Evolutionary conservation across 768 basidiomycete species (phyloP).

Genomic region (Mycena metata): DNA sequence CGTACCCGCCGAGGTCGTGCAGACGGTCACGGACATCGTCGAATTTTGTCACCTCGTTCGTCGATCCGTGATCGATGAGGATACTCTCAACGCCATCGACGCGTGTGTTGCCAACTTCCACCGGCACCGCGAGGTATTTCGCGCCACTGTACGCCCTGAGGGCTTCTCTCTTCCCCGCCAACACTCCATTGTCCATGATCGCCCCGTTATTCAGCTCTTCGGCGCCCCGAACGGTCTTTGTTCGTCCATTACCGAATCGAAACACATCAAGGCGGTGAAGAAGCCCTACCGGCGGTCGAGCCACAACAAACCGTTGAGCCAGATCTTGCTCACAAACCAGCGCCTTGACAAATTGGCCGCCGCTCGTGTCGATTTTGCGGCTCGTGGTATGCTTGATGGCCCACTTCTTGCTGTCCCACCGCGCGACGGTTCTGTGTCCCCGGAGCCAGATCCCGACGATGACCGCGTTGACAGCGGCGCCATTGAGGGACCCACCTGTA

Average conservation of each 20-base stretch:
- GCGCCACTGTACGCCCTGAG: not conserved
- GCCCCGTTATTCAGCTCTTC: no score
- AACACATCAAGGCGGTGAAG: constrained; percentile 54
- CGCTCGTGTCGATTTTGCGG: constrained; percentile 35
- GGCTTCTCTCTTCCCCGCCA: no score
- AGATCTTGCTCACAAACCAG: constrained; percentile 51
- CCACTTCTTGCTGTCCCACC: no score
- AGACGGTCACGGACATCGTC: constrained; percentile 10
- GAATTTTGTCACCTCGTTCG: constrained; percentile 33
- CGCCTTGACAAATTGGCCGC: constrained; percentile 46
- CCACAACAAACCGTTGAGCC: constrained; percentile 42
- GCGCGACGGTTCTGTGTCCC: no score
- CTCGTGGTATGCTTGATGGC: no score
- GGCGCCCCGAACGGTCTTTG: constrained; percentile 47
- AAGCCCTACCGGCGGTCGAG: constrained; percentile 49
- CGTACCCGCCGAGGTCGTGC: constrained; percentile 8
- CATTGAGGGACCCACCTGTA: no score
- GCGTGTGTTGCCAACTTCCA: constrained; percentile 23
- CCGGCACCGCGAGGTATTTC: constrained; percentile 28
- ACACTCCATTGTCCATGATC: no score
- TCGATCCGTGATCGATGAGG: constrained; percentile 14
- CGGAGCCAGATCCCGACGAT: no score
- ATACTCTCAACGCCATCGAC: constrained; percentile 17
- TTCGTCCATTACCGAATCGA: constrained; percentile 52
- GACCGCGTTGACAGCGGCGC: no score